Base-by-base conservation (phyloP, 2,329 filamentous ascomycete species). In the Thelonectria blattea region DNA sequence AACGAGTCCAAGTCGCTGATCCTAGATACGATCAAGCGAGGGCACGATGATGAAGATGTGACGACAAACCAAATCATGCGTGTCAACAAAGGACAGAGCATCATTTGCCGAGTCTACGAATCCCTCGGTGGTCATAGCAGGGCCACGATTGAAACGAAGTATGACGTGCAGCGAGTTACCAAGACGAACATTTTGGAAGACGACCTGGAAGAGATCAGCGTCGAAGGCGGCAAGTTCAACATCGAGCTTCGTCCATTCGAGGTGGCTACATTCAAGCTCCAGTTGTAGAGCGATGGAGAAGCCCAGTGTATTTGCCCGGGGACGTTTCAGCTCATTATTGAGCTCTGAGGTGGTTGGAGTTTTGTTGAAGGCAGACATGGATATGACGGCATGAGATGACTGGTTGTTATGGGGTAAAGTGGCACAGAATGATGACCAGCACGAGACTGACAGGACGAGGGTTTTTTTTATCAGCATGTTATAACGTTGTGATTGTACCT, bases 161-260 rank as follows among this genome's bases (percentile, higher is more conserved):
- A 94, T 75, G 80, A 87, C 24, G 87, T 97, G 27, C 89, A 88
- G 80, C 88, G 86, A 68, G 92, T 91, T 32, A 89, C 83, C 78
- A 97, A 92, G 83, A 89, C 88, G 43, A 98, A 97, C 77, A 75
- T 96, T 63, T 79, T 99, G 32, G 95, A 99, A 75, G 95, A 99
- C 75, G 91, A 96, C 69, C 76, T 88, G 56, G 88, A 92, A 65
- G 86, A 88, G 72, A 69, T 92, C 59, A 74, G 82, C 54, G 62
- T 89, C 45, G 50, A 75, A 14, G 72, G 78, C 39, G 63, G 82
- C 79, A 63, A 79, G 67, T 85, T 91, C 59, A 74, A 81, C 47
- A 85, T 95, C 67, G 83, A 85, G 54, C 73, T 97, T 66, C 83
- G 90, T 68, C 86, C 92, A 18, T 97, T 96, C 75, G 93, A 97